Evolutionary conservation across 2,329 filamentous ascomycete species (phyloP).

Genomic region (Calonectria montana): DNA sequence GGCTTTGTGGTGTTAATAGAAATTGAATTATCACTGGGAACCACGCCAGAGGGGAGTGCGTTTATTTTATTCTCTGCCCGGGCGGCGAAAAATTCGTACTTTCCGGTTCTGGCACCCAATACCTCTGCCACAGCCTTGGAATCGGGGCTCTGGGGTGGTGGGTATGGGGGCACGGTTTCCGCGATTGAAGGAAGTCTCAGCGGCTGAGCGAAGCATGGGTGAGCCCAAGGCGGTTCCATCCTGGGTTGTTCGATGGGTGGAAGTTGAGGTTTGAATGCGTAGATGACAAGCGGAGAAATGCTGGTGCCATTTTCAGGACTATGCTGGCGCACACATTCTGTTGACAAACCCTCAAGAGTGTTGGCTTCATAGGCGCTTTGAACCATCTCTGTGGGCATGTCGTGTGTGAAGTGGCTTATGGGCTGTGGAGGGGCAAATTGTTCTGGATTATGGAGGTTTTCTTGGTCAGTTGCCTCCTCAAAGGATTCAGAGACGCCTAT

Average conservation of each 20-base stretch:
- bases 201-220: not conserved
- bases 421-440: not conserved
- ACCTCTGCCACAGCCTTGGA: constrained; percentile 36
- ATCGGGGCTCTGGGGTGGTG: not conserved
- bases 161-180: constrained; percentile 24
- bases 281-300: not conserved
- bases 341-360: not conserved
- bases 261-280: constrained; percentile 5
- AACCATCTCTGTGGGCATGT: not conserved
- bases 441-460: not conserved
- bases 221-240: not conserved
- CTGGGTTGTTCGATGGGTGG: constrained; percentile 18
- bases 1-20: not conserved
- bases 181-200: constrained; percentile 35
- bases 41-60: constrained; percentile 13
- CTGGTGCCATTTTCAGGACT: not conserved
- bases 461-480: not conserved
- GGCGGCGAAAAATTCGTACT: constrained; percentile 53
- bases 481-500: constrained; percentile 13
- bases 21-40: not conserved
- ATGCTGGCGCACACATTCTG: not conserved
- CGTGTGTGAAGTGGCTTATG: not conserved
- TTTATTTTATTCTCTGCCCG: constrained; percentile 50
- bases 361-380: not conserved
- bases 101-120: constrained; percentile 51